Evolutionary conservation across 257 asterid species (phyloP).

Genomic region (Nicotiana obtusifolia): DNA sequence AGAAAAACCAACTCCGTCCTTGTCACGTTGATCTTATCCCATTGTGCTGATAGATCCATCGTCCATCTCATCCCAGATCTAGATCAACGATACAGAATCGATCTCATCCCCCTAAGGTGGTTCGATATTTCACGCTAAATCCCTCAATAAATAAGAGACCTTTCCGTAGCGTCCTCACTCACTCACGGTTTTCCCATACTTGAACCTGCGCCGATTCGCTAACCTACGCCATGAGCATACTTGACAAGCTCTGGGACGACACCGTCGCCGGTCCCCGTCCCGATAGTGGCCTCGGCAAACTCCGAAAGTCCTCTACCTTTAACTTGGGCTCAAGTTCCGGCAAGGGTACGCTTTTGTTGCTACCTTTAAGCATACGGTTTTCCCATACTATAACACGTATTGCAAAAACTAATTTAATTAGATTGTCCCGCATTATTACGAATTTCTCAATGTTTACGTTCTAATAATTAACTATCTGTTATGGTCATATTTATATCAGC

Average conservation of each 20-base stretch:
- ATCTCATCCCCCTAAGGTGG: conserved; percentile 18
- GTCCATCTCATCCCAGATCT: conserved; percentile 32
- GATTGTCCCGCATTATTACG: too few relatives aligned
- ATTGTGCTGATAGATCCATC: conserved; percentile 35
- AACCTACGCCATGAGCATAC: conserved; percentile 56
- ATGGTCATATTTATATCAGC: too few relatives aligned
- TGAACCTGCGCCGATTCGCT: conserved; percentile 1
- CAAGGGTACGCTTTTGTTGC: conserved; percentile 63
- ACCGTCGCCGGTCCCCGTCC: conserved; percentile 90
- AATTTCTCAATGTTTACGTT: too few relatives aligned
- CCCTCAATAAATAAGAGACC: conserved; percentile 36
- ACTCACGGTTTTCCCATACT: too few relatives aligned
- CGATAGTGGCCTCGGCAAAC: conserved; percentile 80
- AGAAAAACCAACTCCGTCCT: neutral
- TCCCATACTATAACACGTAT: too few relatives aligned
- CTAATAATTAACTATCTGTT: too few relatives aligned
- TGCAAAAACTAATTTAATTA: neutral
- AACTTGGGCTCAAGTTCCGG: conserved; percentile 49
- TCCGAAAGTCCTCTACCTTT: conserved; percentile 59
- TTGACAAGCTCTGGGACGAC: conserved; percentile 90
- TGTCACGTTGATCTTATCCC: conserved; percentile 51
- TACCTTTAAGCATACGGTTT: too few relatives aligned
- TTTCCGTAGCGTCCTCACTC: neutral
- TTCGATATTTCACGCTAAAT: conserved; percentile 26
- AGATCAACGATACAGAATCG: conserved; percentile 37